Conservation (phyloP, 495 filamentous ascomycete genomes). For the Lindgomyces ingoldianus region DNA sequence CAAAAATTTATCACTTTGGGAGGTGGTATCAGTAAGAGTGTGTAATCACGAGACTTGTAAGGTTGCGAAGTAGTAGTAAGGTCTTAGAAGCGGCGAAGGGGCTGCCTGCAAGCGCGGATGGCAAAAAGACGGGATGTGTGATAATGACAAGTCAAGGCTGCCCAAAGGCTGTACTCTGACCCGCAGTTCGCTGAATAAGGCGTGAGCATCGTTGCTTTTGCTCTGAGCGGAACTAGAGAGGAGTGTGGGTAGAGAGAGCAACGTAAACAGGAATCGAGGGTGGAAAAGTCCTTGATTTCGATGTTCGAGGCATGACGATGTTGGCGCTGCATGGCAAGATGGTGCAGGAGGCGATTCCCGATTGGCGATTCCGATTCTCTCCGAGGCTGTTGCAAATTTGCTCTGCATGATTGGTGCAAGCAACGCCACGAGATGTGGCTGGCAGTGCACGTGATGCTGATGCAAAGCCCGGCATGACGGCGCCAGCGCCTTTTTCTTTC, state of each 20-base stretch:
- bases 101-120: neutral
- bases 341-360: neutral
- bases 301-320: neutral
- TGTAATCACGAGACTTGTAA: neutral
- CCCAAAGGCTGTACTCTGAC: neutral
- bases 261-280: neutral
- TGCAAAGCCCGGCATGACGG: constrained; percentile 5
- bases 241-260: no score
- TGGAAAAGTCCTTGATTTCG: neutral
- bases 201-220: constrained; percentile 1
- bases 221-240: neutral
- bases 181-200: neutral
- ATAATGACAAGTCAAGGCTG: neutral
- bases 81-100: constrained; percentile 7
- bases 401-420: constrained; percentile 5
- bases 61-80: neutral
- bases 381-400: neutral
- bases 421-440: constrained; percentile 13
- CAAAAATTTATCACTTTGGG: neutral
- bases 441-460: neutral
- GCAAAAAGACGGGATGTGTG: neutral
- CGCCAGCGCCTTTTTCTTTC: constrained; percentile 20
- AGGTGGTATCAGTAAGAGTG: neutral
- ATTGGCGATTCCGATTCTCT: neutral
- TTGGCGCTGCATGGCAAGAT: neutral